Evolutionary conservation across 2,329 filamentous ascomycete genomes (phyloP).

Genomic region (Lachnellula suecica): DNA sequence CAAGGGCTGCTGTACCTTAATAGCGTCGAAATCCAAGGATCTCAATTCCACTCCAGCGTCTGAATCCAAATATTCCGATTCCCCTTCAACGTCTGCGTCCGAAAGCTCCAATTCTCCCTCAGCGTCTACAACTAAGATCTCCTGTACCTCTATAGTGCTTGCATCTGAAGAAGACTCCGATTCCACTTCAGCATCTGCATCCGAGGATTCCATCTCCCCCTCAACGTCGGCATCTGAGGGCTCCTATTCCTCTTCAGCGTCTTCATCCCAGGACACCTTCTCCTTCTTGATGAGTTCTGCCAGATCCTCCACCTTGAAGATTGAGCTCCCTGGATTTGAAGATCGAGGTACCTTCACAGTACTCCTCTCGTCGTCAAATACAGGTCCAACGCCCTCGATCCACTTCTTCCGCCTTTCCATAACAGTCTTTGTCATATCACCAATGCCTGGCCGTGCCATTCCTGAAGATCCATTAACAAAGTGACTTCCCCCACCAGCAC

Average conservation of each 20-base stretch:
- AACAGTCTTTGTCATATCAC: constrained; percentile 84
- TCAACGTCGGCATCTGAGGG: background rate
- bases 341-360: constrained; percentile 68
- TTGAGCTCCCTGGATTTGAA: constrained; percentile 62
- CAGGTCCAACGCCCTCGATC: constrained; percentile 86
- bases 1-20: too few species aligned
- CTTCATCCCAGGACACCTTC: constrained; percentile 76
- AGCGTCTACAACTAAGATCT: too few species aligned
- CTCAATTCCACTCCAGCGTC: too few species aligned
- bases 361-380: constrained; percentile 77
- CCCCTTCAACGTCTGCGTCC: too few species aligned
- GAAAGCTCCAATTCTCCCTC: too few species aligned
- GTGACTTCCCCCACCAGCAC: constrained; percentile 71
- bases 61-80: too few species aligned
- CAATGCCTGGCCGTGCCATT: constrained; percentile 76
- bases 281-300: constrained; percentile 73
- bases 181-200: too few species aligned
- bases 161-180: too few species aligned
- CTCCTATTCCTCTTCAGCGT: constrained; percentile 36
- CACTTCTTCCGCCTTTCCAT: constrained; percentile 91
- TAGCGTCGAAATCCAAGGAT: too few species aligned
- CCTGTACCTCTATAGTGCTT: too few species aligned
- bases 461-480: constrained; percentile 55
- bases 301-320: constrained; percentile 77
- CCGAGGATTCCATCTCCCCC: background rate